Evolutionary conservation across 2,329 filamentous ascomycete genomes (phyloP), one percentile per base, ranked within the genome.

Genomic region (Peltaster fructicola): DNA sequence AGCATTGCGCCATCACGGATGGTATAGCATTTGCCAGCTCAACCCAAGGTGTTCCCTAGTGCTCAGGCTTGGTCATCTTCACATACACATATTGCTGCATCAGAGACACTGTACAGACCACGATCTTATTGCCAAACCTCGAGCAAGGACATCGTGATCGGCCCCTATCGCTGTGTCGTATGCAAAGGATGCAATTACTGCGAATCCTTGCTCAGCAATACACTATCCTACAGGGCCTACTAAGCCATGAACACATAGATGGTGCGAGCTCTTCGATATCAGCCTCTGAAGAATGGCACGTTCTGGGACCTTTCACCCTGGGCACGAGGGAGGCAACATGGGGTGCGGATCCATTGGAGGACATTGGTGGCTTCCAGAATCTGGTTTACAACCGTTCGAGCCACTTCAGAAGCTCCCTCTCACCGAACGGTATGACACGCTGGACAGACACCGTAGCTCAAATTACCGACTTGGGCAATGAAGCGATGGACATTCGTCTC

Each of bases 311-410:
- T 6, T 70, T 68, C 36, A 57, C 61, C 33, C 58, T 63, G 28
- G 66, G 66, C 31, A 70, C 63, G 27, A 51, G 65, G 61, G 65
- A 69, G 47, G 61, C 61, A 12, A 48, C 59, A 14, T 70, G 65
- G 65, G 64, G 64, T 18, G 57, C 64, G 15, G 65, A 70, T 47
- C 65, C 65, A 17, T 48, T 69, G 19, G 63, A 68, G 34, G 45
- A 44, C 26, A 34, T 53, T 26, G 64, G 65, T 20, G 64, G 64
- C 20, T 69, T 69, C 38, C 51, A 47, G 27, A 44, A 43, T 17
- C 44, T 68, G 15, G 34, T 45, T 7, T 59, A 54, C 38, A 46
- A 61, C 38, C 32, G 43, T 3, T 33, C 51, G 10, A 48, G 51
- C 15, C 41, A 31, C 2, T 69, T 61, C 35, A 46, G 44, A 27